Conservation (phyloP, 306 rosid species). For the Aeschynomene evenia region DNA sequence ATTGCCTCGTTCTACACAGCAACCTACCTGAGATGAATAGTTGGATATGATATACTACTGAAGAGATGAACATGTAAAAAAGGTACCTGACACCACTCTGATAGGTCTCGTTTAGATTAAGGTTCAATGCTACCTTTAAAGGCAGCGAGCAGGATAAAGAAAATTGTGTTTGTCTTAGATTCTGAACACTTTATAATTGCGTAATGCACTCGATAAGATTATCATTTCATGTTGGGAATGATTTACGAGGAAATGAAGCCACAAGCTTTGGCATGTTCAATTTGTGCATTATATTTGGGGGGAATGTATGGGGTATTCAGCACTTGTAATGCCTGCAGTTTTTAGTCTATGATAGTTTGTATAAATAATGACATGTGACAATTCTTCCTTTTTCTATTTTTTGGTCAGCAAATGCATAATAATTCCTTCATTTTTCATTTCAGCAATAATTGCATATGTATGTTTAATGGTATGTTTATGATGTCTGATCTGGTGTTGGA, state of each 20-base stretch:
- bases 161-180: background rate
- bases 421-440: too few relatives aligned
- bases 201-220: background rate
- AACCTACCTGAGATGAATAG: slow-evolving; percentile 22
- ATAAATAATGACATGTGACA: too few relatives aligned
- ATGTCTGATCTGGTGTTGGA: too few relatives aligned
- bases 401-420: too few relatives aligned
- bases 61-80: slow-evolving; percentile 16
- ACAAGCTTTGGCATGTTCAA: background rate
- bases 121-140: background rate
- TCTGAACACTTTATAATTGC: background rate
- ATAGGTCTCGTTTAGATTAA: background rate
- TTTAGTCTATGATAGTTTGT: too few relatives aligned
- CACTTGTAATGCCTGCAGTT: too few relatives aligned
- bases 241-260: slow-evolving; percentile 14
- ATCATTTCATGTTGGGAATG: background rate
- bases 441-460: too few relatives aligned
- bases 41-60: slow-evolving; percentile 19
- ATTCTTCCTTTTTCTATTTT: too few relatives aligned
- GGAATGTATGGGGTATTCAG: too few relatives aligned
- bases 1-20: slow-evolving; percentile 13
- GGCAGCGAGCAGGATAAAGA: background rate
- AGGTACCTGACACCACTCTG: background rate
- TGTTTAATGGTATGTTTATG: too few relatives aligned
- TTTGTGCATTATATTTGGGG: too few relatives aligned